Base-by-base conservation (phyloP, 1,139 yeast genomes). In the Taphrina betulina region DNA sequence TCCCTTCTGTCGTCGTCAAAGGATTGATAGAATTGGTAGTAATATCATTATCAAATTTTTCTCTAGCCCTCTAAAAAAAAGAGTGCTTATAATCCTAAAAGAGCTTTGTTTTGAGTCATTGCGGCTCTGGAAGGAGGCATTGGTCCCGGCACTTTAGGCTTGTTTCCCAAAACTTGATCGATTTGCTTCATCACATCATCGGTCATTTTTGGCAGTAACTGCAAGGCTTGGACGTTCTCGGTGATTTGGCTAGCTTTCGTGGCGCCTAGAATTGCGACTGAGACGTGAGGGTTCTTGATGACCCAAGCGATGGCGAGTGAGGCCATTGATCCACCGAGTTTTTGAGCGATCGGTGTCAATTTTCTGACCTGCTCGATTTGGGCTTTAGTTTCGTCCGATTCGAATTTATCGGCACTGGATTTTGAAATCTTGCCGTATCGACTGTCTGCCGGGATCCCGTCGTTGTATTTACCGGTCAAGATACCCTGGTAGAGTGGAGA, bases 261-360 rank as follows among this genome's bases (percentile, higher is more conserved):
- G 3, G 72, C 72, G 29, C 74, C 73, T 26, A 65, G 63, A 50
- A 71, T 69, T 36, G 70, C 62, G 10, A 71, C 67, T n/a, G 68
- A 62, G 4, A 67, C 68, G 57, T 67, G 63, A 43, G 64, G 64
- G 60, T 68, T 67, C 59, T 64, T 66, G 55, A 69, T 60, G 41
- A 66, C 46, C 62, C 66, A 68, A 2, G 72, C 72, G 28, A 69
- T 65, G 3, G 71, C 65, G 35, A 69, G 61, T 16, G 67, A 64
- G n/a, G 70, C 67, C 50, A 64, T 53, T 5, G 66, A 60, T 38
- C 66, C 68, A 2, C 60, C 64, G 34, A 69, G 63, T 38, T 64
- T 63, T 31, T 67, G 64, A 7, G 71, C 71, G 35, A 68, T 55
- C 29, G 53, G 55, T 19, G 60, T 61, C 52, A 68, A 57, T 53